Base-by-base conservation (phyloP, 148 eudicot species). In the Drosera capensis region DNA sequence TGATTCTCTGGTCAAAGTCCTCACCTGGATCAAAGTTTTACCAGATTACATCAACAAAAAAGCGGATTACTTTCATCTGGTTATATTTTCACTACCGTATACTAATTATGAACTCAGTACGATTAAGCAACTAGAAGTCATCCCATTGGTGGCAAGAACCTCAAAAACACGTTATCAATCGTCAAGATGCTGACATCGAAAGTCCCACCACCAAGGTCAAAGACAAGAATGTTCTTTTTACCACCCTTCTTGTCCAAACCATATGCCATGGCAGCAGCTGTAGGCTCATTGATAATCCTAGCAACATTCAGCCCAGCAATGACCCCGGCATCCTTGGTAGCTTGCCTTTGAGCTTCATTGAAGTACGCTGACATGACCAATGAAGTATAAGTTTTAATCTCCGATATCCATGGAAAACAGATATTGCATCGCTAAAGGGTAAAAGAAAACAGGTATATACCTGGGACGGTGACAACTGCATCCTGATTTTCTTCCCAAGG, bases 401-500 rank as follows among this genome's bases (percentile, higher is more conserved):
- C 7, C 45, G 8, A 39, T 39, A 8, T 39, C 43, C n/a, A 15
- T 7, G 17, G 17, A 39, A 39, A 39, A 39, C 18, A 37, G 14
- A 11, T 9, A n/a, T n/a, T n/a, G n/a, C n/a, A n/a, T n/a, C n/a
- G n/a, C n/a, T n/a, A n/a, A 23, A 41, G 8, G 9, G 23, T 14
- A 19, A 41, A 17, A 1, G 20, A 41, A 20, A 41, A 13, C 21
- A 7, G 3, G 23, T 7, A 20, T 11, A 23, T 36, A 66, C 65
- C 70, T 8, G 64, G 64, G 39, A 66, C 65, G 29, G 60, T 59
- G 23, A 59, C 56, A 59, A 64, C 69, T 25, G 60, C 60, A 43
- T 52, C 65, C 51, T 58, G 47, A 66, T 58, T 34, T 43, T 66
- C 66, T 64, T 58, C 18, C 69, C 69, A 30, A 64, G 69, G 35